Base-by-base conservation (phyloP, 169 alveolate species). In the Cryptosporidium viatorum region DNA sequence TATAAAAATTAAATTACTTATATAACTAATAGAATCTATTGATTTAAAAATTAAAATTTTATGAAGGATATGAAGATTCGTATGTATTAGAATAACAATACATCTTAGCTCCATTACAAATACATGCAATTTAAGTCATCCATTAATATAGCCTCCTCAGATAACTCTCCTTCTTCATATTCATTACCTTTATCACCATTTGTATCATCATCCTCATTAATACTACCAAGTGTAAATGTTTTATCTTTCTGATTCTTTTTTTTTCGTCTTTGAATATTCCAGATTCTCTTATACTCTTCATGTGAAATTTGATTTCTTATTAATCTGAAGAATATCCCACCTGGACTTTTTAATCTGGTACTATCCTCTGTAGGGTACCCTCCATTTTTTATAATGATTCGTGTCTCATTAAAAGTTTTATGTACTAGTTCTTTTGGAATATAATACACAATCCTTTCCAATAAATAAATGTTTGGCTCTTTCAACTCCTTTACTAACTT, bases 281-380 rank as follows among this genome's bases (percentile, higher is more conserved):
- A 80, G 18, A 80, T 80, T 16, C 18, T 18, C 18, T 80, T 80
- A 26, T 23, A 60, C 6, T 80, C 74, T 14, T 80, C 89, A 6
- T 80, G 55, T 7, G 89, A 4, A 12, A 80, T 80, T 43, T 65
- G 55, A 31, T 62, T 80, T n/a, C 39, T 80, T 26, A 80, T 33
- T 65, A 80, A 62, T 65, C 67, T 80, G 23, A 80, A 80, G 29
- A 80, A 80, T 80, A 80, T 65, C 0, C 89, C 89, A 23, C 89
- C 89, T 41, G 89, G 80, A 23, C 70, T 80, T 29, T 80, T 80
- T 23, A 80, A 45, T 37, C 89, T 37, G 23, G 80, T 62, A 16
- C 68, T 60, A 80, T 80, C 89, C 6, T 80, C 65, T 12, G 75
- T 80, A 26, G 80, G 73, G 33, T 45, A 80, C 12, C 89, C 89